A percentile compares a stretch with the other conserved stretches of the same genome.
Conservation (phyloP, 352 stramenopile species). For the Globisporangium abappressorium region DNA sequence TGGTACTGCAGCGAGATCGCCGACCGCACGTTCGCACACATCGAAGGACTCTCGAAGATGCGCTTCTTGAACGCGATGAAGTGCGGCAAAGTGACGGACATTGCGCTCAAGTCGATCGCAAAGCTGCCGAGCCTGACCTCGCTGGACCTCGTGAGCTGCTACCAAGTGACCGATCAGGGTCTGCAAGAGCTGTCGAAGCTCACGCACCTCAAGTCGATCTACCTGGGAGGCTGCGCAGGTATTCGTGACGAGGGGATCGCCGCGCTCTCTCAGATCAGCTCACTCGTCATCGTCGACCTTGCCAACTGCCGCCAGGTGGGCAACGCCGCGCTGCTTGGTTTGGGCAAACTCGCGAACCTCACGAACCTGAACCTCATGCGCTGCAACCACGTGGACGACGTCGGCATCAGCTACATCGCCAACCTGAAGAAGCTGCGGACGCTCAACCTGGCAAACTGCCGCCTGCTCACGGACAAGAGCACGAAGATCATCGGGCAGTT, state of each 20-base stretch:
- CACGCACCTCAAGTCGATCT: slow-evolving; percentile 55
- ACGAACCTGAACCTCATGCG: slow-evolving; percentile 81
- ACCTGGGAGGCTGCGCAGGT: slow-evolving; percentile 55
- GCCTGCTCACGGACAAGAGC: slow-evolving; percentile 61
- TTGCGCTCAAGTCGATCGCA: slow-evolving; percentile 40
- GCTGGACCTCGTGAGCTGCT: slow-evolving; percentile 79
- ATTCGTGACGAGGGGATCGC: slow-evolving; percentile 63
- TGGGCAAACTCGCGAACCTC: slow-evolving; percentile 54
- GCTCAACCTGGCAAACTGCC: slow-evolving; percentile 81
- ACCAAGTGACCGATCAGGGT: slow-evolving; percentile 57
- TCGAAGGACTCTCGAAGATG: slow-evolving; percentile 51
- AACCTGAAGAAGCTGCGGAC: slow-evolving; percentile 49
- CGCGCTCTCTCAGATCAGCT: slow-evolving; percentile 32
- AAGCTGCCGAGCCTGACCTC: slow-evolving; percentile 55
- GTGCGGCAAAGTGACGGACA: slow-evolving; percentile 67
- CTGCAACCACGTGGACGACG: slow-evolving; percentile 68
- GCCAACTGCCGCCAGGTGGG: slow-evolving; percentile 73
- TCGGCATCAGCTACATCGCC: slow-evolving; percentile 41
- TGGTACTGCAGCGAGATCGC: slow-evolving; percentile 85
- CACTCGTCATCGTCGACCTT: slow-evolving; percentile 62
- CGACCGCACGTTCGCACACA: slow-evolving; percentile 54
- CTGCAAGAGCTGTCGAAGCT: slow-evolving; percentile 38
- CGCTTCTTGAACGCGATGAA: slow-evolving; percentile 84
- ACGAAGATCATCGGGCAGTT: slow-evolving; percentile 43
- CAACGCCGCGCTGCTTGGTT: slow-evolving; percentile 51